Conservation (phyloP, 2,329 filamentous ascomycete genomes). For the Metarhizium humberi region DNA sequence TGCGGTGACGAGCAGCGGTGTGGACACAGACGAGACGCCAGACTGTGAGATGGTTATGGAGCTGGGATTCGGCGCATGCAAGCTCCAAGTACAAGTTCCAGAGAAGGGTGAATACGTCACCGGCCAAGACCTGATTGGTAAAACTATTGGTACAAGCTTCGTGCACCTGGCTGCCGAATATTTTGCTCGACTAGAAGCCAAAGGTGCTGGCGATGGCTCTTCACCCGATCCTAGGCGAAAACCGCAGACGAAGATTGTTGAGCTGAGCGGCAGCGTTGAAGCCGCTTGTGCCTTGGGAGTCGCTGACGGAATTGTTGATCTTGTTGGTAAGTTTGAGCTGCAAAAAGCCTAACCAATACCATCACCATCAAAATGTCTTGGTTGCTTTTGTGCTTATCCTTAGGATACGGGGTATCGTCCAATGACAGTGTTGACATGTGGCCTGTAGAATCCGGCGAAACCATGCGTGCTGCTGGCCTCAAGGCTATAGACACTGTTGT, state of each 20-base stretch:
- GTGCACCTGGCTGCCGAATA: conserved; percentile 75
- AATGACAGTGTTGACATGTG: conserved; percentile 8
- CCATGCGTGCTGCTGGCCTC: conserved; percentile 91
- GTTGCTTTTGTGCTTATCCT: not conserved
- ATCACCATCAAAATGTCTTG: not conserved
- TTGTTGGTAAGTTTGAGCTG: conserved; percentile 62
- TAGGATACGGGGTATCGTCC: not conserved
- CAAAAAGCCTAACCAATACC: not conserved
- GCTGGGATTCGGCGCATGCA: conserved; percentile 82
- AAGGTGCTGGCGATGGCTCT: conserved; percentile 31
- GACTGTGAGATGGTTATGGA: conserved; percentile 83
- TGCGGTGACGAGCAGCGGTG: conserved; percentile 36
- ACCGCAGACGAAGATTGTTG: conserved; percentile 80
- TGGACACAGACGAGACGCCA: conserved; percentile 38
- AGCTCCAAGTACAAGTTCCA: conserved; percentile 93
- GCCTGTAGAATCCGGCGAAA: conserved; percentile 80
- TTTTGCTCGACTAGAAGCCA: conserved; percentile 67
- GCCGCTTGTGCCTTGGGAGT: conserved; percentile 92
- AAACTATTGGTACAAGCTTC: conserved; percentile 94
- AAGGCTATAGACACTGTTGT: conserved; percentile 92
- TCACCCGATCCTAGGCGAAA: conserved; percentile 32
- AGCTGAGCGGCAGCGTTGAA: conserved; percentile 93
- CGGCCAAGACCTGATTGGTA: conserved; percentile 74
- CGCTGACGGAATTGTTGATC: conserved; percentile 92
- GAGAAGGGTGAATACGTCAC: conserved; percentile 65